Evolutionary conservation across 2,329 filamentous ascomycete genomes (phyloP), one percentile per base, ranked within the genome.

Genomic region (Diaporthe eres): DNA sequence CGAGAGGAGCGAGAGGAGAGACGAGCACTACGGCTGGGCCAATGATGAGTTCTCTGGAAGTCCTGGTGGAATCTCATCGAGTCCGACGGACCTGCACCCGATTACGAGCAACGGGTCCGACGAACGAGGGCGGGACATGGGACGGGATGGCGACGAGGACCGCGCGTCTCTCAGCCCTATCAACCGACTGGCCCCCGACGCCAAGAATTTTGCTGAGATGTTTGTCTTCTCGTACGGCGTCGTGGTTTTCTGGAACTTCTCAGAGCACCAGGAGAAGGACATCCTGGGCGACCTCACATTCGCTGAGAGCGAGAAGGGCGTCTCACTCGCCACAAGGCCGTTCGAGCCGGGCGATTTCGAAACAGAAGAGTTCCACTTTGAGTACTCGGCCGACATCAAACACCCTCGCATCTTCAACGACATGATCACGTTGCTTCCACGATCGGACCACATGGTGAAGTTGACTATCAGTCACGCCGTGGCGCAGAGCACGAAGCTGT

Each of bases 201-300:
- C 93, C 49, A 92, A 96, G 81, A 90, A 92, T 74, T 95, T 98
- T 82, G 96, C 95, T 57, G 97, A 99, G 85, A 95, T 98, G 91
- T 98, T 98, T 82, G 93, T 99, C 80, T 98, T 97, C 84, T 96
- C 94, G 22, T 99, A 99, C 82, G 97, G 97, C 28, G 96, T 99
- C 0, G 96, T 97, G 0, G 97, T 99, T 7, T 98, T 99, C 83
- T 99, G 97, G 97, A 99, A 99, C 83, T 98, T 99, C 80, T 96
- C 95, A 15, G 96, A 98, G 83, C 91, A 93, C 78, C 97, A 99
- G 83, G 97, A 99, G 83, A 98, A 98, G 84, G 96, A 98, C 80
- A 95, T 98, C 63, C 90, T 99, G 31, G 97, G 97, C 53, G 97
- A 99, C 84, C 87, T 99, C 72, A 97, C 95, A 1, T 98, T 99